Evolutionary conservation across 306 rosid genomes (phyloP).

Genomic region (Luffa aegyptiaca): DNA sequence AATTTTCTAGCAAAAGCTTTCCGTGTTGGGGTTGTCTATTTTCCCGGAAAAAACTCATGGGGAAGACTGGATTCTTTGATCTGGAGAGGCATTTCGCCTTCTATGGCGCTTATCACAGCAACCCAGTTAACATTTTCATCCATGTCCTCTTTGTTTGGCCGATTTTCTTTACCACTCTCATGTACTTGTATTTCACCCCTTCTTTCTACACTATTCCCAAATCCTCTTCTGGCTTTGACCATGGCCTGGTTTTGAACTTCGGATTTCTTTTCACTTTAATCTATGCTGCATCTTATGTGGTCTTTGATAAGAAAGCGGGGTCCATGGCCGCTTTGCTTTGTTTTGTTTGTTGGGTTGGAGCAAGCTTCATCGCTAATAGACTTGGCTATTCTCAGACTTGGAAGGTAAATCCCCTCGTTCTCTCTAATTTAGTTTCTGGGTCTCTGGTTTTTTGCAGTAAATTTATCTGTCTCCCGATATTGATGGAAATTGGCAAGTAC

Average conservation of each 20-base stretch:
- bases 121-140: constrained; percentile 47
- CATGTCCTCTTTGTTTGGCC: constrained; percentile 82
- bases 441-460: not conserved
- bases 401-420: constrained; percentile 38
- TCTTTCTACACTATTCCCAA: constrained; percentile 22
- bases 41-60: constrained; percentile 24
- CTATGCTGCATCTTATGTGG: constrained; percentile 42
- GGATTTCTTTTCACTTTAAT: constrained; percentile 47
- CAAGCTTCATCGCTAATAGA: constrained; percentile 37
- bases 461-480: not conserved
- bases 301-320: constrained; percentile 61
- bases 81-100: constrained; percentile 81
- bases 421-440: not conserved
- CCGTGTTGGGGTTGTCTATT: not conserved
- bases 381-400: constrained; percentile 50
- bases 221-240: constrained; percentile 22
- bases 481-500: not conserved
- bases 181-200: constrained; percentile 56
- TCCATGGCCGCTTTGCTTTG: constrained; percentile 57
- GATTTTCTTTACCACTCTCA: constrained; percentile 41
- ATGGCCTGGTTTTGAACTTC: constrained; percentile 33
- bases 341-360: constrained; percentile 46
- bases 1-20: not conserved
- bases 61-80: constrained; percentile 36
- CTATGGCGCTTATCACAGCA: constrained; percentile 82